Base-by-base conservation (phyloP, 805 yeast species). In the Ogataea corticis region DNA sequence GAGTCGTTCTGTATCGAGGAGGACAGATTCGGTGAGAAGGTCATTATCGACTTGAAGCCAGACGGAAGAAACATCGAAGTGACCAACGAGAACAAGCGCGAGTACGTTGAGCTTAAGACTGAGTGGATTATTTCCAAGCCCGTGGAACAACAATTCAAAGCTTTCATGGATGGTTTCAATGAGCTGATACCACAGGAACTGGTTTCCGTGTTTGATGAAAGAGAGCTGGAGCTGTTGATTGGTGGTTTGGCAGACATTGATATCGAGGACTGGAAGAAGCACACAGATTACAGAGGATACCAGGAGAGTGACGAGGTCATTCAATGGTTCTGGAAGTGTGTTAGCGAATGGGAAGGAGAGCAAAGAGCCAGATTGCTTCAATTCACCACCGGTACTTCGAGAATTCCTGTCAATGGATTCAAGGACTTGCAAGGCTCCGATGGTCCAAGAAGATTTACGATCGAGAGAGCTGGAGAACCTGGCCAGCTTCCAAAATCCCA, bases 211-310 rank as follows among this genome's bases (percentile, higher is more conserved):
- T 94, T 94, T 65, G 99, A 94, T 69, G 99, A 94, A 72, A 85
- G 97, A 67, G 99, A 94, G 70, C 73, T 94, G 54, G 99, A 94
- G 74, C 74, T 94, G 65, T 79, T 94, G 63, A 94, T 94, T 68
- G 99, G 99, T 66, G 99, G 99, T 68, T 83, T 94, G 62, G 94
- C 97, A 2, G 99, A 94, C 61, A 92, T 94, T 60, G 99, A 94
- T 68, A 87, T 92, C 47, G 97, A 91, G 54, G 99, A 94, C 73
- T 94, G 99, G 99, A 94, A 90, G 72, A 91, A 89, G 66, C 97
- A 94, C 67, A 94, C 99, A 16, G 99, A 94, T 68, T 94, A 94
- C 71, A 82, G 99, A 72, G 99, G 99, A 4, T 94, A 92, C 69
- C 92, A 90, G 65, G 98, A 94, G 70, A 82, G 82, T 53, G 99